Base-by-base conservation (phyloP, 352 stramenopile species). In the Pythium monospermum region DNA sequence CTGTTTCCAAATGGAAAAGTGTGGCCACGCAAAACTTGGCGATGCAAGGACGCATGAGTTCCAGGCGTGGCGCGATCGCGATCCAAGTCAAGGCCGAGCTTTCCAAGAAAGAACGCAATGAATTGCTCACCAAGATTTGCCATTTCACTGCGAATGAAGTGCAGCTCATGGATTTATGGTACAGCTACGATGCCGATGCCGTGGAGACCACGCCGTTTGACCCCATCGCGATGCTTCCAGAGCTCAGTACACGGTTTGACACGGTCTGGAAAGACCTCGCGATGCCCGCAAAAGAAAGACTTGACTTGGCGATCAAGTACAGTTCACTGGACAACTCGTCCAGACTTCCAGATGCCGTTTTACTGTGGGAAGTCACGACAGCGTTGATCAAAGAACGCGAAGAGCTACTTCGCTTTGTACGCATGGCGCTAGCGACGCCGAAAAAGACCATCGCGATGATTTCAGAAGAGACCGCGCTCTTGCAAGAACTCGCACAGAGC, bases 241-340 rank as follows among this genome's bases (percentile, higher is more conserved):
- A 69, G 6, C 64, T 83, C 40, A 91, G 80, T 35, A 57, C 61
- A 21, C 72, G 76, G 16, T 88, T 91, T 37, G 80, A 91, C 45
- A 52, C 62, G 0, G 75, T 79, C 6, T 91, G 80, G 80, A 73
- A 78, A 26, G 74, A 83, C n/a, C 57, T 91, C 21, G 53, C 70
- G 28, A 63, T 91, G 49, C 66, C 74, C 1, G 73, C 75, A 11
- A 75, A 76, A 18, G 71, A 84, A 25, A 62, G 80, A 11, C 62
- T 91, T 21, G 76, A 91, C 54, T 41, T 91, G 19, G 75, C 76
- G 4, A 71, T 88, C 69, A 91, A 91, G 66, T 91, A 88, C 62
- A 80, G 74, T 23, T 72, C 76, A 3, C 52, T 85, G 4, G 67
- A 71, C 1, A 68, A 82, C 36, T 75, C 73, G 23, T 65, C 76